phyloP scores from a whole-genome alignment of 306 rosid genomes.

The Luffa aegyptiaca region DNA sequence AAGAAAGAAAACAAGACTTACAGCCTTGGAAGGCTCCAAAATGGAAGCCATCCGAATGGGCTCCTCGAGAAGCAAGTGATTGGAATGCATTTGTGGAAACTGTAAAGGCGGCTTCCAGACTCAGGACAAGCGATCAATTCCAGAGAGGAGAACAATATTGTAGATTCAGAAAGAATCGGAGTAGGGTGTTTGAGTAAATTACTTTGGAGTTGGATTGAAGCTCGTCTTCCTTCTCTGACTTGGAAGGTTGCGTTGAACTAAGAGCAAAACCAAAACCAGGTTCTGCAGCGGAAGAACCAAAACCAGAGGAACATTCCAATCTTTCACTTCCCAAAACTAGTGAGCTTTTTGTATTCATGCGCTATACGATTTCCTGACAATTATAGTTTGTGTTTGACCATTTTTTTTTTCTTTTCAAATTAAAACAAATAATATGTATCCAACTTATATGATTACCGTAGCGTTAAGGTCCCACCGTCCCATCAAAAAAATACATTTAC shows the following conservation, averaged over 20 bases:
- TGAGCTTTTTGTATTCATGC: not conserved
- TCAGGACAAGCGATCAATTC: not conserved
- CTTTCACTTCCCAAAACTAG: not conserved
- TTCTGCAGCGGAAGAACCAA: not conserved
- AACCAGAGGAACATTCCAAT: not conserved
- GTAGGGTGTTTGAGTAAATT: not conserved
- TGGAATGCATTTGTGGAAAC: constrained; percentile 53
- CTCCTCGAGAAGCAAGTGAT: constrained; percentile 85
- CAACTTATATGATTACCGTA: not conserved
- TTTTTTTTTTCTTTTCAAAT: not conserved
- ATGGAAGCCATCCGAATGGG: constrained; percentile 90
- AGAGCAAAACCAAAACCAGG: not conserved
- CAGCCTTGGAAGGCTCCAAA: constrained; percentile 78
- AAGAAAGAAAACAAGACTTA: constrained; percentile 15
- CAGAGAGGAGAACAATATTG: not conserved
- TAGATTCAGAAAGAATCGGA: not conserved
- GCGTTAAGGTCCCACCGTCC: not conserved
- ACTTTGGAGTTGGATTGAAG: not conserved
- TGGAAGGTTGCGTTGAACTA: not conserved
- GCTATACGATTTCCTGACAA: not conserved
- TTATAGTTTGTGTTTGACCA: not conserved
- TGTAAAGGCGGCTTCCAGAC: not conserved
- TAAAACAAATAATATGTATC: too few relatives aligned
- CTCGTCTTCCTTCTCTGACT: not conserved
- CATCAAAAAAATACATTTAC: too few relatives aligned